Base-by-base conservation (phyloP, 176 grass and related monocot species). In the Ananas comosus region DNA sequence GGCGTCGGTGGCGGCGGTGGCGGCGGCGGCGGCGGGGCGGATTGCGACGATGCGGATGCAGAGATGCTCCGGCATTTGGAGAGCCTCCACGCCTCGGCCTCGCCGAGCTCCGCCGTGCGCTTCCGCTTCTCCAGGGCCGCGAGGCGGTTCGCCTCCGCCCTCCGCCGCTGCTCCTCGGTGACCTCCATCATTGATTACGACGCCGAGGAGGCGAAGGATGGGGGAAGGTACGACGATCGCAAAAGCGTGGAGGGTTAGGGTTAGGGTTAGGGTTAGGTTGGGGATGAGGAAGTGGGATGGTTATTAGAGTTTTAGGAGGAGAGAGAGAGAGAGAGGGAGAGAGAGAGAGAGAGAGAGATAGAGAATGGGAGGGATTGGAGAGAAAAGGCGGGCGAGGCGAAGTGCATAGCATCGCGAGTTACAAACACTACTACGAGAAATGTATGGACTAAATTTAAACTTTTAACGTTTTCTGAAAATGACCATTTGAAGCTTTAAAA, bases 91-190 rank as follows among this genome's bases (percentile, higher is more conserved):
- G 56, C 11, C 11, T 51, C 29, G 47, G 11, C 59, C 29, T 71
- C 75, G 14, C 64, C 10, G 47, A 76, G 65, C 50, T 82, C 87
- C 10, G 70, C 70, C 1, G 64, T 1, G 79, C 82, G 88, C 84
- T 97, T 97, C 68, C 82, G 81, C 77, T 74, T 97, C 89, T 97
- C 86, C 14, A 97, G 81, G 64, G 86, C 86, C 4, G 77, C 84
- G 6, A 92, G 69, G 73, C 86, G 86, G 79, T 90, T 97, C 13
- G 80, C 84, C 89, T 97, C 94, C 77, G 80, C 64, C 48, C 84
- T 81, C 51, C 72, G 84, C 49, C 82, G 80, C 89, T 90, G 89
- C 74, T 97, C 86, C 77, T 85, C 89, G 57, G 86, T 92, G 67
- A 92, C 27, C 80, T 72, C 77, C 89, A 92, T 87, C 7, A 42